These are phyloP conservation scores for Fomitopsis betulina DNA, from an alignment of 1,284 basidiomycete genomes.

Conservation along the genomic window DNA sequence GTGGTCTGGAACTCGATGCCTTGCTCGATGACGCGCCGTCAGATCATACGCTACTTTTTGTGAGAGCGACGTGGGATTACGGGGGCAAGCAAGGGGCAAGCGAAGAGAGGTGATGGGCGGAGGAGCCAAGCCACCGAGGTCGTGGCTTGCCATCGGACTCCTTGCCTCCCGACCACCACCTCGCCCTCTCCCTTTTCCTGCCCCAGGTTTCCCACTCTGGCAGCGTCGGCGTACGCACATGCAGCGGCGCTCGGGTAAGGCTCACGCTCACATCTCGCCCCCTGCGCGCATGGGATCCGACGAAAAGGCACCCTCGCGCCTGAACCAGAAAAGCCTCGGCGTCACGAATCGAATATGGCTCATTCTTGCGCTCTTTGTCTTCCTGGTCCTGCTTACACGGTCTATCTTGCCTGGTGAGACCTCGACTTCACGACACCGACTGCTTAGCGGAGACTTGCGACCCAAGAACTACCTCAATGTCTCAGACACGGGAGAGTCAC, in stretches of 20 bases:
- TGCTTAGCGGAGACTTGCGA: constrained; percentile 50
- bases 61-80: neutral
- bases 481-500: constrained; percentile 45
- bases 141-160: neutral
- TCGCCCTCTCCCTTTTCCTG: neutral
- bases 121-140: neutral
- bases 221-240: constrained; percentile 29
- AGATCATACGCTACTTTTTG: neutral
- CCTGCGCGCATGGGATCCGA: constrained; percentile 41
- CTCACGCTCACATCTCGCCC: constrained; percentile 49
- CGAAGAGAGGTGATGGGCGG: constrained; percentile 1
- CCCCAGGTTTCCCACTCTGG: constrained; percentile 4
- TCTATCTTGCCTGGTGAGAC: constrained; percentile 43
- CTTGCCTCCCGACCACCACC: constrained; percentile 6
- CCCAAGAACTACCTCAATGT: constrained; percentile 68
- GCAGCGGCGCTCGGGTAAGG: constrained; percentile 54
- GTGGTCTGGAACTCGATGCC: neutral
- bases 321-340: constrained; percentile 53
- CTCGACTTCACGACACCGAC: constrained; percentile 23
- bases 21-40: neutral
- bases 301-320: constrained; percentile 44
- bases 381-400: constrained; percentile 60
- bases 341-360: constrained; percentile 71
- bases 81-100: neutral
- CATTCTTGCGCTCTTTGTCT: constrained; percentile 53